Evolutionary conservation across 2,329 filamentous ascomycete species (phyloP).

Genomic region (Colletotrichum godetiae): DNA sequence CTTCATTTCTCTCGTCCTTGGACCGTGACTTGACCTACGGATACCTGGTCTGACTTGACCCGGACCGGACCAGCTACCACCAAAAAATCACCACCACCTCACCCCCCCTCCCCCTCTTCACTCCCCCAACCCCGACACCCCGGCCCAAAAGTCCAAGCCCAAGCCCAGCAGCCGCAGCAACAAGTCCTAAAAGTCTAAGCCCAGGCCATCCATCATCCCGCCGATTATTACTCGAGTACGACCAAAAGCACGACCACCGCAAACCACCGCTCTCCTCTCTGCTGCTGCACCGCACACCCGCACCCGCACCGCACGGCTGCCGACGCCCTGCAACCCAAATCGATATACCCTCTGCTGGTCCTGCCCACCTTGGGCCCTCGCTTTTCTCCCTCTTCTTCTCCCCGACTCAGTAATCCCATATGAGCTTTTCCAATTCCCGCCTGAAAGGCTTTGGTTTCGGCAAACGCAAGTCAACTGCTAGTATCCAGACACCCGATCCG

Average conservation of each 20-base stretch:
- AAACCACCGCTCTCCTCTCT: neutral
- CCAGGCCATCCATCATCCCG: constrained; percentile 15
- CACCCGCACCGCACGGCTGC: constrained; percentile 14
- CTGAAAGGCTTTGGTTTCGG: constrained; percentile 85
- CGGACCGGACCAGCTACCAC: neutral
- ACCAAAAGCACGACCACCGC: neutral
- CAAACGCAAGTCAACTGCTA: constrained; percentile 79
- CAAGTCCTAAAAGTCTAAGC: constrained; percentile 19
- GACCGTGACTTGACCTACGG: neutral
- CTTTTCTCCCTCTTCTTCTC: constrained; percentile 33
- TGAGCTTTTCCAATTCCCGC: constrained; percentile 84
- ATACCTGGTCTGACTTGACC: neutral
- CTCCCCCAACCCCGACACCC: constrained; percentile 7
- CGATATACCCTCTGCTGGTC: constrained; percentile 33
- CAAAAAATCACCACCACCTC: neutral
- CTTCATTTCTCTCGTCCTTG: neutral
- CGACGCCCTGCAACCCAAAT: constrained; percentile 28
- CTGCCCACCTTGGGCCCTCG: constrained; percentile 33
- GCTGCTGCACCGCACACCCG: neutral
- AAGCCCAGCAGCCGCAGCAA: constrained; percentile 12
- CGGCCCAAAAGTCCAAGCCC: neutral
- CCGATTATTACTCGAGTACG: neutral
- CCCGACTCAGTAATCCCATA: constrained; percentile 52
- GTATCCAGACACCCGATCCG: constrained; percentile 62
- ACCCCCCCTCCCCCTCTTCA: neutral